Base-by-base conservation (phyloP, 768 basidiomycete species). In the Pilatotrama ljubarskyi region DNA sequence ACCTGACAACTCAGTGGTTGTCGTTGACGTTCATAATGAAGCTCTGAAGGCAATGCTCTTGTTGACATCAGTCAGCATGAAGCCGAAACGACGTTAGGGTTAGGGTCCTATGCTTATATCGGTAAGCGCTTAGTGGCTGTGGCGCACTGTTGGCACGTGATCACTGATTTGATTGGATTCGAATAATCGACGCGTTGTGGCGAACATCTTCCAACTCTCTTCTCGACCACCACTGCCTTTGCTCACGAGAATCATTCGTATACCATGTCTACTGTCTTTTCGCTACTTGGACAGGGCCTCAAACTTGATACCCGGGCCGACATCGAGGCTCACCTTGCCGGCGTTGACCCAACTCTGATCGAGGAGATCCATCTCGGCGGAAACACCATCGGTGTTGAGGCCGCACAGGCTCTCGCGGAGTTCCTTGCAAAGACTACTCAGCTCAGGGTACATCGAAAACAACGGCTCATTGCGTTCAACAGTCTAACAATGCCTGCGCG, bases 311-410 rank as follows among this genome's bases (percentile, higher is more conserved):
- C 85, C 15, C 78, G 82, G 13, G 83, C 78, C 0, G 91, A 96
- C 62, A 84, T 95, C 55, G 83, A 86, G 64, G 90, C 91, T 0
- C 82, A 86, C 66, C 76, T 98, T 20, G 74, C 76, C 24, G 80
- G 82, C 53, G 77, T 89, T 47, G 85, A 90, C 70, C 86, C 89
- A 9, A 72, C 78, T 3, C 69, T 75, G 64, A 79, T 94, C 65
- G 89, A 95, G 73, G 94, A 96, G 77, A 86, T 98, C 62, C 90
- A 95, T 69, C 80, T 99, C 51, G 91, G 94, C 47, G 96, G 94
- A 20, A 98, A 98, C 75, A 95, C 94, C 18, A 79, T 98, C 56
- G 96, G 97, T 49, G 84, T 97, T 25, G 94, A 90, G 68, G 96
- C 96, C 43, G 89, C 94, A 46, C 71, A 85, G 66, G 91, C 89